phyloP scores from a whole-genome alignment of 2,329 filamentous ascomycete species.

The Diplodia intermedia region DNA sequence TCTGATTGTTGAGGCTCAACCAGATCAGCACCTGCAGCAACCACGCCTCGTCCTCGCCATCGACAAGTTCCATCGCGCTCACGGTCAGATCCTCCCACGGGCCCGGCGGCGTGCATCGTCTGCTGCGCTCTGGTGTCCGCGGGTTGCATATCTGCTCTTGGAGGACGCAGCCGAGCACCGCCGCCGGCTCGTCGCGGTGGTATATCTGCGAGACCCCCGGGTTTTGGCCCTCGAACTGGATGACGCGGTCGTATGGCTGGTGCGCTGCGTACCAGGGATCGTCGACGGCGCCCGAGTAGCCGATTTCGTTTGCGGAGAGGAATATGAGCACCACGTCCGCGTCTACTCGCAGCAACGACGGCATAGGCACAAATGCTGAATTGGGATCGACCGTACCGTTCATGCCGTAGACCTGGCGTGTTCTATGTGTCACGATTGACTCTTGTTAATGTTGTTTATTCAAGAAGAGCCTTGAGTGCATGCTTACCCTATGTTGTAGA shows the following conservation, averaged over 20 bases:
- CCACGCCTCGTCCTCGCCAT: neutral
- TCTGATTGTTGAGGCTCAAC: neutral
- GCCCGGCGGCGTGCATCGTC: neutral
- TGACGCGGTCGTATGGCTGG: neutral
- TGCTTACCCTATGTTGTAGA: neutral
- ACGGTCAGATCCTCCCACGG: neutral
- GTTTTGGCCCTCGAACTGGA: neutral
- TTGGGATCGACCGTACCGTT: neutral
- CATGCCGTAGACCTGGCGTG: neutral
- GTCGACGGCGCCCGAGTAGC: slow-evolving; percentile 22
- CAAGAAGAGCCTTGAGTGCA: neutral
- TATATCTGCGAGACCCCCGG: neutral
- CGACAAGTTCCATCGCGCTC: neutral
- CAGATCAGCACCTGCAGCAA: neutral
- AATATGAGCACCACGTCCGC: slow-evolving; percentile 31
- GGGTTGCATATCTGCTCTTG: slow-evolving; percentile 34
- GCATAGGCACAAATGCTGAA: neutral
- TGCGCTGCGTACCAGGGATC: slow-evolving; percentile 36
- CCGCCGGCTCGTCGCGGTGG: neutral
- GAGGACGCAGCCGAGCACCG: slow-evolving; percentile 26
- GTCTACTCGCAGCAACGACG: slow-evolving; percentile 10
- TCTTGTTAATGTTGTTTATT: neutral
- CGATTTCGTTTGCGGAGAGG: slow-evolving; percentile 32
- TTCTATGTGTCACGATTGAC: neutral
- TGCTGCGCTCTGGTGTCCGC: neutral